Percentiles rank a stretch among this genome's conserved stretches.
Conservation (phyloP, 2,329 filamentous ascomycete species). For the Trichoderma oligosporum region DNA sequence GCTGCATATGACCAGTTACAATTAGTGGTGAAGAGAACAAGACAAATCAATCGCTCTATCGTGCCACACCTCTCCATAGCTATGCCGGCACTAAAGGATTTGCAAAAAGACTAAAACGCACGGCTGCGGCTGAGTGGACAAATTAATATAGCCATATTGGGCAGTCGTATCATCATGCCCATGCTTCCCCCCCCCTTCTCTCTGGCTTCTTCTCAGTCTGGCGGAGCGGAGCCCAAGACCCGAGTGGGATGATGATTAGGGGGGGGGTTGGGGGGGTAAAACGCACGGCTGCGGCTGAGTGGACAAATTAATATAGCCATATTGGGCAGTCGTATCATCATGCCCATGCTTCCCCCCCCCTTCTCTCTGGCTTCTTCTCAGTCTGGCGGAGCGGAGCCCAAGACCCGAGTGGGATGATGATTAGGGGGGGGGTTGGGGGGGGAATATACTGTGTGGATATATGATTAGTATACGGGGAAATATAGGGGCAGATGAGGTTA, state of each 20-base stretch:
- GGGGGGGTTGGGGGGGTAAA: background rate
- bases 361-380: background rate
- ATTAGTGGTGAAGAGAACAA: background rate
- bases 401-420: background rate
- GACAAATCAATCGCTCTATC: background rate
- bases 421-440: no score
- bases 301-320: background rate
- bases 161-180: background rate
- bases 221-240: background rate
- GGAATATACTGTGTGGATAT: background rate
- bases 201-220: background rate
- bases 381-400: background rate
- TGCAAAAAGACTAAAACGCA: background rate
- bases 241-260: no score
- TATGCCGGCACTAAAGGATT: slow-evolving; percentile 13
- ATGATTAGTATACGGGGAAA: background rate
- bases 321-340: background rate
- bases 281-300: background rate
- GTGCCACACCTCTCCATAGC: background rate
- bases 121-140: background rate
- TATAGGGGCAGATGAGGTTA: background rate
- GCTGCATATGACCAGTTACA: slow-evolving; percentile 8
- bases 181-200: background rate
- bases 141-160: background rate
- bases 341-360: background rate